Conservation (phyloP, 192 early-diverging fungal genomes). For the Oehlia diaphana region DNA sequence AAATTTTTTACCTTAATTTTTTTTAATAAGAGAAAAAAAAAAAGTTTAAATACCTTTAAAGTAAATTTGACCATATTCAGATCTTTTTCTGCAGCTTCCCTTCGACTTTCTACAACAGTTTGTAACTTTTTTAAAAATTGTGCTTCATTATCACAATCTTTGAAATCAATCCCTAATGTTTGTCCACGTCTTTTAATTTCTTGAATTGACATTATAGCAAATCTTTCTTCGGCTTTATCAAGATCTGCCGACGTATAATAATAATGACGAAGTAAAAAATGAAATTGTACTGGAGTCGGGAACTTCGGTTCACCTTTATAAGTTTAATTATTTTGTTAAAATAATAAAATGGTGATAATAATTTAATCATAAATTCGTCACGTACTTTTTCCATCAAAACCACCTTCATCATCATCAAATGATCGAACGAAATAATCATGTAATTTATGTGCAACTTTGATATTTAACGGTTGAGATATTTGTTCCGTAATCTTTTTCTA, state of each 20-base stretch:
- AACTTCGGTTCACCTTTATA: constrained; percentile 56
- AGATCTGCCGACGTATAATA: constrained; percentile 28
- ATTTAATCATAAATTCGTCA: background rate
- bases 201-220: constrained; percentile 16
- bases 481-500: constrained; percentile 8
- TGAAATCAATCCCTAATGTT: constrained; percentile 28
- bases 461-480: constrained; percentile 7
- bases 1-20: no score
- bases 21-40: no score
- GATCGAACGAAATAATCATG: constrained; percentile 39
- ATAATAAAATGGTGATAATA: no score
- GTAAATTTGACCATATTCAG: constrained; percentile 45
- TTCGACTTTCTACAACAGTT: constrained; percentile 8
- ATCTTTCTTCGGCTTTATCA: background rate
- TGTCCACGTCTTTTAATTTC: constrained; percentile 16
- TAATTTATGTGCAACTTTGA: constrained; percentile 32
- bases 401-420: constrained; percentile 53
- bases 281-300: constrained; percentile 55
- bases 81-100: constrained; percentile 29
- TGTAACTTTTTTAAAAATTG: constrained; percentile 24
- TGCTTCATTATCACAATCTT: constrained; percentile 17
- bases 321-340: no score
- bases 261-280: constrained; percentile 55
- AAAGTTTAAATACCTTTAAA: constrained; percentile 33
- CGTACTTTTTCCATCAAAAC: constrained; percentile 44